Percentiles rank a stretch among this genome's conserved stretches.
Conservation (phyloP, 2,329 filamentous ascomycete species). For the Fusarium brachygibbosum region DNA sequence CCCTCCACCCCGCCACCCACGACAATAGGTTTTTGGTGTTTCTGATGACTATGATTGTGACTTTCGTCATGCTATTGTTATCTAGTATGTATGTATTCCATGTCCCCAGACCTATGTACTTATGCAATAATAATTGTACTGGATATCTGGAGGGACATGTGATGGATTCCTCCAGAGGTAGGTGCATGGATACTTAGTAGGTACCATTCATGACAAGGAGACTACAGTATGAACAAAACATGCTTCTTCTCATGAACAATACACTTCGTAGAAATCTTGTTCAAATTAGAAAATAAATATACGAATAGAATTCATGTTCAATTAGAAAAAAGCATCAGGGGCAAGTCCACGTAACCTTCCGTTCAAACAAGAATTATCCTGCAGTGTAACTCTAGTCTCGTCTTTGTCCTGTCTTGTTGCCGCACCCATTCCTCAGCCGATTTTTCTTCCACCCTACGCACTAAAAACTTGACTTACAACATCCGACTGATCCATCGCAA, state of each 20-base stretch:
- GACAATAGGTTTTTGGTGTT: slow-evolving; percentile 25
- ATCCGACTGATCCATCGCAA: slow-evolving; percentile 13
- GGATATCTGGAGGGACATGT: not conserved
- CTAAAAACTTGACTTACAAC: slow-evolving; percentile 25
- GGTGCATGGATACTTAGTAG: no score
- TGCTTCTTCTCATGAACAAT: no score
- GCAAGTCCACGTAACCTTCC: slow-evolving; percentile 8
- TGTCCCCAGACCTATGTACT: no score
- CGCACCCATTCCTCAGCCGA: slow-evolving; percentile 37
- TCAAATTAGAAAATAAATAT: no score
- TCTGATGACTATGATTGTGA: slow-evolving; percentile 15
- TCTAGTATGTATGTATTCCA: not conserved
- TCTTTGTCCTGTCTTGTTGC: slow-evolving; percentile 12
- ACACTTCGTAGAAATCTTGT: no score
- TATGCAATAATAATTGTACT: not conserved
- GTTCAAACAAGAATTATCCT: slow-evolving; percentile 13
- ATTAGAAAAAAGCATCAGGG: not conserved
- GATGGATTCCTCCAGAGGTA: no score
- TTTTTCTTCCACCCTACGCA: slow-evolving; percentile 41
- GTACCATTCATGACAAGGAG: no score
- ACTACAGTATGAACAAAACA: no score
- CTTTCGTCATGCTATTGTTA: slow-evolving; percentile 9
- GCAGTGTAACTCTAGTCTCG: slow-evolving; percentile 26
- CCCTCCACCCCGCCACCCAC: slow-evolving; percentile 37
- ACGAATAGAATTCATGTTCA: no score